A percentile compares a stretch with the other conserved stretches of the same genome.
Conservation (phyloP, 176 grass and related monocot species). For the Phragmites australis region DNA sequence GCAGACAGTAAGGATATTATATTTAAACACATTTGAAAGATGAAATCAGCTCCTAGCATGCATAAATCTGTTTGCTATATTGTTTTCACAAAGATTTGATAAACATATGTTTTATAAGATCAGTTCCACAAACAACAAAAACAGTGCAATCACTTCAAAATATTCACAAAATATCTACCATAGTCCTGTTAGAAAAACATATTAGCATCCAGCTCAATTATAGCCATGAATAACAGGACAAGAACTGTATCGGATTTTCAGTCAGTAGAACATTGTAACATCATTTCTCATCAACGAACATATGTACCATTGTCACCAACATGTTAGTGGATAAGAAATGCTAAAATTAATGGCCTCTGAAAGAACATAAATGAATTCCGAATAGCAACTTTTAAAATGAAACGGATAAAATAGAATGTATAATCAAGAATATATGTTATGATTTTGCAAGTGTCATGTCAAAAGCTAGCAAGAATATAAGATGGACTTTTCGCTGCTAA, state of each 20-base stretch:
- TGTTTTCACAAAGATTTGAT: background rate
- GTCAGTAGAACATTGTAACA: background rate
- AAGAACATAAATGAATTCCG: background rate
- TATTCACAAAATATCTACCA: background rate
- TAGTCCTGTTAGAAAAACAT: background rate
- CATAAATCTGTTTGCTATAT: background rate
- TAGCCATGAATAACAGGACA: constrained; percentile 6
- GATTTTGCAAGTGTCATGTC: background rate
- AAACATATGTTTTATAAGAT: constrained; percentile 5
- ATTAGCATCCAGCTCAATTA: background rate
- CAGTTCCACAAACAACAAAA: constrained; percentile 19
- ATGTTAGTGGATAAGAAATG: background rate
- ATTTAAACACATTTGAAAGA: background rate
- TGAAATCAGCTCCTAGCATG: background rate
- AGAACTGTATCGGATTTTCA: background rate
- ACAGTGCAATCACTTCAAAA: background rate
- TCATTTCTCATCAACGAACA: background rate
- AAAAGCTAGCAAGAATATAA: background rate
- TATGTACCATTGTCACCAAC: background rate
- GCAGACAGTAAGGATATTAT: background rate
- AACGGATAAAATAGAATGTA: too few species aligned
- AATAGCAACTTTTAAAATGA: background rate
- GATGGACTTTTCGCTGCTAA: background rate
- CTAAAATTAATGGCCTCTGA: background rate
- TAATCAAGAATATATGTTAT: background rate